Conservation (phyloP, 2,329 filamentous ascomycete genomes). For the Phialocephala subalpina region DNA sequence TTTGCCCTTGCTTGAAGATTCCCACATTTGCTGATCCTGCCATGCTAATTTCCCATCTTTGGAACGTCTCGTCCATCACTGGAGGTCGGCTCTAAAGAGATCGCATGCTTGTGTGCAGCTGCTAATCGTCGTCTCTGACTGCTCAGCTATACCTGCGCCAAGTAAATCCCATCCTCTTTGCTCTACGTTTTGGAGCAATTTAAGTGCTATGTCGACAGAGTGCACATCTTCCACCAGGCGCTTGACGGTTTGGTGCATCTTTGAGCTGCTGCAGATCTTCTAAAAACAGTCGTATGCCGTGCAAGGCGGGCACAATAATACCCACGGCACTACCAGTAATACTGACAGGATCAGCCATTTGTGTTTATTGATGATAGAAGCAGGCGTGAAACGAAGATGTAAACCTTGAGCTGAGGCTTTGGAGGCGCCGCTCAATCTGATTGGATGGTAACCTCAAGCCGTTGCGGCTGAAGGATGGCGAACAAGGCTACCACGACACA, state of each 20-base stretch:
- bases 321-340: conserved; percentile 43
- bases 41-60: no score
- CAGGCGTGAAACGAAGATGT: conserved; percentile 12
- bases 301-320: conserved; percentile 43
- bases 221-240: conserved; percentile 42
- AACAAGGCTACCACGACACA: no score
- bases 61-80: conserved; percentile 46
- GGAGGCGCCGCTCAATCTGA: conserved; percentile 25
- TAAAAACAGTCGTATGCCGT: conserved; percentile 43
- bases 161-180: conserved; percentile 45
- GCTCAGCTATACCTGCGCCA: conserved; percentile 38
- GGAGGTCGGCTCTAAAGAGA: conserved; percentile 42
- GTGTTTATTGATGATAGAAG: conserved; percentile 25
- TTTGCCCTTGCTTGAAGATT: conserved; percentile 45
- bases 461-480: conserved; percentile 33
- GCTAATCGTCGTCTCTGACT: conserved; percentile 43
- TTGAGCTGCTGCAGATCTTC: conserved; percentile 44
- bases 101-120: conserved; percentile 43
- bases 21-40: conserved; percentile 46
- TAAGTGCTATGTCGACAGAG: conserved; percentile 41
- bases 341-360: conserved; percentile 40
- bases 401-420: conserved; percentile 19
- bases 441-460: conserved; percentile 23
- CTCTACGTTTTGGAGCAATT: conserved; percentile 41
- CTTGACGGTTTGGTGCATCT: conserved; percentile 45